Base-by-base conservation (phyloP, 495 filamentous ascomycete genomes). In the Annulohypoxylon nitens region DNA sequence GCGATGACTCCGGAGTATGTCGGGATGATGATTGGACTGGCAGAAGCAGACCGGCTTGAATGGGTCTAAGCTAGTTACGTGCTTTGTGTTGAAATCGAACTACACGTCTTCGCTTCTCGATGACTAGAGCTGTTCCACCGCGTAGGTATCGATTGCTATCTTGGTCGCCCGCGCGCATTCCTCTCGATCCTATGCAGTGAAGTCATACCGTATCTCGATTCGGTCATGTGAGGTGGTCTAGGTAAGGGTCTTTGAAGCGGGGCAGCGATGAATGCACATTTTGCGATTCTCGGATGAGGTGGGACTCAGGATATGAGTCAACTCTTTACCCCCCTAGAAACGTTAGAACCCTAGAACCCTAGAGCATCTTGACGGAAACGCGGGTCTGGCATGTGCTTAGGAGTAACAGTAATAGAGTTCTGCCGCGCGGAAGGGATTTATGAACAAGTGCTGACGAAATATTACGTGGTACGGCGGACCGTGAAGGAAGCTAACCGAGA, bases 381-480 rank as follows among this genome's bases (percentile, higher is more conserved):
- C 37, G 36, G 34, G 60, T 60, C 57, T 70, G 51, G 71, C 71
- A 74, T 74, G 67, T 74, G 71, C 62, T 74, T 14, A 11, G 58
- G 51, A 53, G 50, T 57, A 60, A 51, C 61, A 74, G 63, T 59
- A 47, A 20, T 47, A 47, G 43, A 43, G 54, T 67, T 67, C 57
- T 60, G 45, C 62, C 62, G 71, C 59, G 71, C 55, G 37, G 67
- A 74, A 58, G 50, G 66, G 64, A 18, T 47, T 65, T 54, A 71
- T 72, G 64, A 74, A 53, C 71, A 69, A 70, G 67, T 68, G 73
- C 73, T 75, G 73, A 75, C 73, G 73, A 75, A 71, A 75, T 67
- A 75, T 75, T 75, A 75, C 73, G 68, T 71, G 73, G 67, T 71
- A 64, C 58, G 51, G 30, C 51, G 64, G 64, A 51, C 63, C 43